These are phyloP conservation scores for Eucalyptus decipiens DNA, from an alignment of 345 rosid genomes.

Conservation along the genomic window DNA sequence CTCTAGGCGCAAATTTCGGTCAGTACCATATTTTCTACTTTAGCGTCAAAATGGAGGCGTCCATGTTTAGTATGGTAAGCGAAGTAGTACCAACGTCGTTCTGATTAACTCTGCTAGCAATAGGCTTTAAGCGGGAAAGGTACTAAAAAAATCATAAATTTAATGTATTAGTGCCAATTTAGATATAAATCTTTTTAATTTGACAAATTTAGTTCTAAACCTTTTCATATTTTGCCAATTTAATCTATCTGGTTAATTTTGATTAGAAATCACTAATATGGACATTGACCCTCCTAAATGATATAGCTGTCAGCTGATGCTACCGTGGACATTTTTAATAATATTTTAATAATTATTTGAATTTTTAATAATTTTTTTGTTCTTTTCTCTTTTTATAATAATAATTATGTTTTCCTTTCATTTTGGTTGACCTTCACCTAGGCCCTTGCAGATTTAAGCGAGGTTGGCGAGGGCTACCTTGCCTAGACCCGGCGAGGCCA, in stretches of 20 bases:
- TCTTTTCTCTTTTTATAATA: too few species aligned
- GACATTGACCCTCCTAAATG: neutral
- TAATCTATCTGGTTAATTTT: neutral
- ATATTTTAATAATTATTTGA: too few species aligned
- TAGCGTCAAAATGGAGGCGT: too few species aligned
- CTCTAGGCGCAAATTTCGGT: neutral
- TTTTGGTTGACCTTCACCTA: neutral
- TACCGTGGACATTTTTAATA: too few species aligned
- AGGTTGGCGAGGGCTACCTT: too few species aligned
- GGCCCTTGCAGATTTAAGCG: too few species aligned
- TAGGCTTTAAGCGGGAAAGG: too few species aligned
- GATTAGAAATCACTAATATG: accelerated
- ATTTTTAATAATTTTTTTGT: too few species aligned
- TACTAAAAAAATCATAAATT: neutral
- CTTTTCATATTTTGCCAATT: neutral
- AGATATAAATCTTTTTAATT: neutral
- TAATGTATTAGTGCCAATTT: neutral
- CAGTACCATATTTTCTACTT: neutral
- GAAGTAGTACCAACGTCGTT: too few species aligned
- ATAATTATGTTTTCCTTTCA: neutral
- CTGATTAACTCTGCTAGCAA: too few species aligned
- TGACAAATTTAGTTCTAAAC: neutral
- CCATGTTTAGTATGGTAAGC: too few species aligned
- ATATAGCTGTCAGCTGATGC: accelerated
- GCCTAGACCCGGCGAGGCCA: accelerated